A percentile compares a stretch with the other conserved stretches of the same genome.
Conservation (phyloP, 495 filamentous ascomycete species). For the Podospora appendiculata region DNA sequence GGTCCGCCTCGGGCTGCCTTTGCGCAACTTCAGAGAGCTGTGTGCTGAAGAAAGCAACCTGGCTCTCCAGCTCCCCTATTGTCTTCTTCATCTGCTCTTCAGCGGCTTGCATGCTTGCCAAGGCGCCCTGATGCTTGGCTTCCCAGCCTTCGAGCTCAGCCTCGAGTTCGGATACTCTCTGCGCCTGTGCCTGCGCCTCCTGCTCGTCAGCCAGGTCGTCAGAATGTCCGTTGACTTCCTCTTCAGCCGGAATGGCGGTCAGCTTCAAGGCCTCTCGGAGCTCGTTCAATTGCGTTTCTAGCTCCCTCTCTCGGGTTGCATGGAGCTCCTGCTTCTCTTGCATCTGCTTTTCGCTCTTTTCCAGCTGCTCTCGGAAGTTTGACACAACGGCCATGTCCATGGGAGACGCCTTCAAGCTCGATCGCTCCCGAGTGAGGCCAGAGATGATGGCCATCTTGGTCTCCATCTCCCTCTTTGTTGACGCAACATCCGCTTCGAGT, state of each 20-base stretch:
- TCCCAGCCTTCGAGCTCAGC: constrained; percentile 69
- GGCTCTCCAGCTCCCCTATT: constrained; percentile 60
- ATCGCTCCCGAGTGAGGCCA: constrained; percentile 84
- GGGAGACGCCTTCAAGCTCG: constrained; percentile 74
- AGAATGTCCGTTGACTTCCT: constrained; percentile 1
- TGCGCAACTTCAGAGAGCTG: constrained; percentile 26
- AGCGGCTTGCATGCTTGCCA: constrained; percentile 64
- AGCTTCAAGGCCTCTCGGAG: constrained; percentile 51
- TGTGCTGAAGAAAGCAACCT: constrained; percentile 33
- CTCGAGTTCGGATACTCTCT: constrained; percentile 66
- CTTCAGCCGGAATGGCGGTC: constrained; percentile 20
- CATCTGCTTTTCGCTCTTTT: constrained; percentile 77
- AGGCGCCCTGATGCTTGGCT: constrained; percentile 58
- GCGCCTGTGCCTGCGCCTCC: constrained; percentile 37
- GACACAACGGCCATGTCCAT: constrained; percentile 92
- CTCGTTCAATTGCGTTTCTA: constrained; percentile 58
- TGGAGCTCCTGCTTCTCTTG: constrained; percentile 65
- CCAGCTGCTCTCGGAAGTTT: constrained; percentile 75
- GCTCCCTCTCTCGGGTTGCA: constrained; percentile 61
- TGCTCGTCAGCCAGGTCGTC: constrained; percentile 20
- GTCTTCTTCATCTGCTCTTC: constrained; percentile 66
- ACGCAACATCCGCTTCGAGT: constrained; percentile 76
- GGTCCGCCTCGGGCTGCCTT: constrained; percentile 23
- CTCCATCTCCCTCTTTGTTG: constrained; percentile 92
- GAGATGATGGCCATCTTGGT: constrained; percentile 90